Evolutionary conservation across 2,329 filamentous ascomycete species (phyloP), one percentile per base, ranked within the genome.

Genomic region (Aureobasidium sp.): DNA sequence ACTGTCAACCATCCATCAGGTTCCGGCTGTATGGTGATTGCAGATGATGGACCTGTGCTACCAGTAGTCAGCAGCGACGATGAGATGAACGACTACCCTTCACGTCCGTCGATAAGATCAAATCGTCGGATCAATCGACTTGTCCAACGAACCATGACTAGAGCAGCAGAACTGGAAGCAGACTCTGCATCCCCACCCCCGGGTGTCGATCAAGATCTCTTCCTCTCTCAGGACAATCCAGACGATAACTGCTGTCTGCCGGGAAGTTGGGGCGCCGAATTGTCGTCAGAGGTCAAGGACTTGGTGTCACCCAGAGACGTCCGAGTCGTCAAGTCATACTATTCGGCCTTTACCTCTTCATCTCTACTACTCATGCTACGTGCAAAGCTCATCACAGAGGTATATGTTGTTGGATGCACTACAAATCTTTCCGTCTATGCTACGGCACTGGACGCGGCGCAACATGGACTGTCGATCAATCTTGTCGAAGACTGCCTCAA

Each of bases 391-490:
- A 85, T 96, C 63, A 96, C 91, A 2, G 89, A 97, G 69, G 79
- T 99, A 13, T 97, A 89, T 74, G 84, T 97, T 27, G 95, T 90
- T 70, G 94, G 94, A 26, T 88, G 89, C 48, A 82, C 96, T 53
- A 90, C 88, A 47, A 97, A 97, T 69, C 79, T 95, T 39, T 92
- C 91, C 36, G 87, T 97, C 51, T 91, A 94, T 71, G 93, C 94
- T 8, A 97, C 93, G 0, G 91, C 91, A 3, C 81, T 96, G 65
- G 94, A 97, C 70, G 94, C 93, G 12, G 92, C 90, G 1, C 84
- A 88, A 23, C 89, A 97, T 73, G 94, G 92, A 5, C 86, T 96
- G 69, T 81, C 85, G n/a, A 90, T 97, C 69, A 94, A 89, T 5
- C 79, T 97, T 13, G 79, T 97, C 42, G 87, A 94, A 58, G 91